These are phyloP conservation scores for Thraustotheca clavata DNA, from an alignment of 352 stramenopile species.

Conservation along the genomic window DNA sequence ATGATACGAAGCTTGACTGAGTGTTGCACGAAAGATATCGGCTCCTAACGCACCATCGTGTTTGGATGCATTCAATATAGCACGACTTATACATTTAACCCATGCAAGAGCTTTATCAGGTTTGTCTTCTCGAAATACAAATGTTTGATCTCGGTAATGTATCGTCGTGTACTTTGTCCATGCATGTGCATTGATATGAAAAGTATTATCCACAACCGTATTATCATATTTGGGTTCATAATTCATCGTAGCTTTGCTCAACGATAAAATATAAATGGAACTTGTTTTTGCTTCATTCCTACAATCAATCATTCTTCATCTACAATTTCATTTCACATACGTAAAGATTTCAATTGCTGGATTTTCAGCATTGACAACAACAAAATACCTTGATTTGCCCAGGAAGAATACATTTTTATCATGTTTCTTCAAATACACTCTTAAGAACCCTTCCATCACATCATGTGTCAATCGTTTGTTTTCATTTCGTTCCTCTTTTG, in stretches of 20 bases:
- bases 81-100: constrained; percentile 68
- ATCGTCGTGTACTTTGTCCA: constrained; percentile 66
- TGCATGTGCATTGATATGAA: constrained; percentile 53
- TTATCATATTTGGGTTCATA: constrained; percentile 62
- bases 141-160: constrained; percentile 45
- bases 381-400: constrained; percentile 14
- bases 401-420: constrained; percentile 38
- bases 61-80: constrained; percentile 44
- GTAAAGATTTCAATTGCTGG: constrained; percentile 6
- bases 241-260: constrained; percentile 40
- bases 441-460: background rate
- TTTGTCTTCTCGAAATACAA: constrained; percentile 67
- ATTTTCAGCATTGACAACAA: constrained; percentile 7
- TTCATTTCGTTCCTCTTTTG: background rate
- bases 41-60: constrained; percentile 23
- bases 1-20: background rate
- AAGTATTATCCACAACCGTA: constrained; percentile 68
- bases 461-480: background rate
- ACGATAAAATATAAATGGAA: constrained; percentile 52
- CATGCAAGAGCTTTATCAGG: constrained; percentile 56
- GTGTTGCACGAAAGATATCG: constrained; percentile 34
- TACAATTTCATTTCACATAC: background rate
- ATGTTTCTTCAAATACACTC: constrained; percentile 57
- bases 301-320: background rate
- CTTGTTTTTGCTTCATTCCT: constrained; percentile 44